These are phyloP conservation scores for Myriosclerotinia curreyana DNA, from an alignment of 2,329 filamentous ascomycete species.

Conservation along the genomic window DNA sequence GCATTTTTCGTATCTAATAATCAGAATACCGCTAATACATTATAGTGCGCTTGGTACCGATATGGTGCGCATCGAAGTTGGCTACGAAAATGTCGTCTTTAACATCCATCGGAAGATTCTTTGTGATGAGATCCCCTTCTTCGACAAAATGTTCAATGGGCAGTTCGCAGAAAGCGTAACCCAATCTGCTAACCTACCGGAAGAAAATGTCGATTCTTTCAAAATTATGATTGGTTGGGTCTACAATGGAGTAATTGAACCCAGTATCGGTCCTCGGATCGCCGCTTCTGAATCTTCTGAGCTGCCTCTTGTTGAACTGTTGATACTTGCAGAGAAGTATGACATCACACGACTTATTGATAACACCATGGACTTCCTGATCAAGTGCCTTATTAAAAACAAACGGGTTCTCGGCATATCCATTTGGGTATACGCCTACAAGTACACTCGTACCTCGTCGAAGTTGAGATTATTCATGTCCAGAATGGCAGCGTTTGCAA, in stretches of 20 bases:
- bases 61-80: neutral
- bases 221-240: slow-evolving; percentile 25
- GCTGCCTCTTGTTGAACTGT: neutral
- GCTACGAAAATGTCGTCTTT: neutral
- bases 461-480: neutral
- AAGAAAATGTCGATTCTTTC: slow-evolving; percentile 22
- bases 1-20: neutral
- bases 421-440: neutral
- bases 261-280: too few relatives aligned
- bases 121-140: slow-evolving; percentile 26
- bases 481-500: neutral
- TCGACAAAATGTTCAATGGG: slow-evolving; percentile 25
- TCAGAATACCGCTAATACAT: neutral
- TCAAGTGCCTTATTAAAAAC: neutral
- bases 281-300: too few relatives aligned
- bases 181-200: slow-evolving; percentile 18
- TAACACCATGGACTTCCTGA: neutral
- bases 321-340: neutral
- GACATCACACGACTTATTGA: neutral
- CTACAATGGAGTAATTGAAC: slow-evolving; percentile 2
- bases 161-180: slow-evolving; percentile 17
- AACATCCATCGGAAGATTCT: slow-evolving; percentile 20
- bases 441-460: neutral
- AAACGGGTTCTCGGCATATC: neutral
- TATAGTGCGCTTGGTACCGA: neutral